Base-by-base conservation (phyloP, 495 filamentous ascomycete genomes). In the Penicillium cosmopolitanum region DNA sequence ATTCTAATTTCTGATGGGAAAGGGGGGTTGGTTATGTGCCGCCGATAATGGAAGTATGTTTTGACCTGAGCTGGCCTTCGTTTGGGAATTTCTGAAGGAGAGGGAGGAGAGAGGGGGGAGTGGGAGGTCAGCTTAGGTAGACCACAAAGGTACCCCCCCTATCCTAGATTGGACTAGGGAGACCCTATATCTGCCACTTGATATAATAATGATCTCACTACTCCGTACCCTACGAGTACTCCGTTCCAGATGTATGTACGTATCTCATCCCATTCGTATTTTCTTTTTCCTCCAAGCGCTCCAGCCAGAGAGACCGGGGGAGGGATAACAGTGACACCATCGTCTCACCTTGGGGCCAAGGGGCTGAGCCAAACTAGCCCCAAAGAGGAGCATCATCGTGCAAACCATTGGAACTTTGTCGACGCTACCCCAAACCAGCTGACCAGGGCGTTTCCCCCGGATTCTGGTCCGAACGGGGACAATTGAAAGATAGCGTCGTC, bases 391-490 rank as follows among this genome's bases (percentile, higher is more conserved):
- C 13, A 19, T 9, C 42, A 44, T 44, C n/a, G 42, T 44, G 42
- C 16, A 19, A 44, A 44, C 15, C 15, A 44, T 16, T 44, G 16
- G n/a, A 48, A 42, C 15, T 21, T 10, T 18, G 4, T 44, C 31
- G 16, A 40, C 36, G 28, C 47, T 40, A 25, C 23, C n/a, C 31
- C 25, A 53, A 23, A 34, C 52, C 46, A 58, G 42, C 51, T 50
- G 44, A 53, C 25, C 23, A 50, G 21, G 35, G 53, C 57, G 57
- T 42, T 67, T 61, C 62, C 36, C 65, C 65, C 65, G 62, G 65
- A 67, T 67, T 67, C 56, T 62, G 35, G 55, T 59, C 53, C 57
- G 50, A 66, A 51, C 53, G 55, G 44, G 46, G 28, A 31, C 50
- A 57, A 16, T 44, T 44, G 42, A 44, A 18, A 9, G 8, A 44